Evolutionary conservation across 257 asterid genomes (phyloP).

Genomic region (Salvia splendens): DNA sequence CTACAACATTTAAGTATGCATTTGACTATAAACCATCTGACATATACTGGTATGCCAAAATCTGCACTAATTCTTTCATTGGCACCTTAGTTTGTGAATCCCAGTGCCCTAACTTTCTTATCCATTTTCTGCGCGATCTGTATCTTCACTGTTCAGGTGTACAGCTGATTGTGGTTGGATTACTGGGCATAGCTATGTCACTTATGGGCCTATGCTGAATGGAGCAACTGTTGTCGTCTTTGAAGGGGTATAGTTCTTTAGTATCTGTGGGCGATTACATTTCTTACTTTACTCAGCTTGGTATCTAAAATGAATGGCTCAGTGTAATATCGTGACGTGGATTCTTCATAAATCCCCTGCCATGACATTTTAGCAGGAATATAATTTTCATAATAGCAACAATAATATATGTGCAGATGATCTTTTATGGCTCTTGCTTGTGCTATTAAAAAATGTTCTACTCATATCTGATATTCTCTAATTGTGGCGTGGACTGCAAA

Average conservation of each 20-base stretch:
- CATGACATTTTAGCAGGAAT: constrained; percentile 16
- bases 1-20: constrained; percentile 94
- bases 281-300: not conserved
- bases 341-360: constrained; percentile 18
- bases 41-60: constrained; percentile 69
- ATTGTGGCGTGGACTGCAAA: constrained; percentile 21
- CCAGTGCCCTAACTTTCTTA: constrained; percentile 27
- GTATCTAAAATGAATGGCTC: constrained; percentile 12
- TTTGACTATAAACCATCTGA: constrained; percentile 94
- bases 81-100: constrained; percentile 25
- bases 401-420: constrained; percentile 6
- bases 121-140: constrained; percentile 22
- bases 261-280: not conserved
- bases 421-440: constrained; percentile 4
- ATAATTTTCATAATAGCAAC: constrained; percentile 25
- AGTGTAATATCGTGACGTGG: constrained; percentile 7
- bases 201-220: constrained; percentile 94
- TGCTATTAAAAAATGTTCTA: constrained; percentile 16
- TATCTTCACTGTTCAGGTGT: constrained; percentile 65
- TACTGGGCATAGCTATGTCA: constrained; percentile 98
- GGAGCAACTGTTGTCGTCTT: constrained; percentile 81
- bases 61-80: constrained; percentile 4
- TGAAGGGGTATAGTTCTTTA: constrained; percentile 81
- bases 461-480: constrained; percentile 26
- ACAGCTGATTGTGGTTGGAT: constrained; percentile 99